Percentiles rank a stretch among this genome's conserved stretches.
These are phyloP conservation scores for Penicillium canescens DNA, from an alignment of 495 filamentous ascomycete genomes.

Conservation along the genomic window DNA sequence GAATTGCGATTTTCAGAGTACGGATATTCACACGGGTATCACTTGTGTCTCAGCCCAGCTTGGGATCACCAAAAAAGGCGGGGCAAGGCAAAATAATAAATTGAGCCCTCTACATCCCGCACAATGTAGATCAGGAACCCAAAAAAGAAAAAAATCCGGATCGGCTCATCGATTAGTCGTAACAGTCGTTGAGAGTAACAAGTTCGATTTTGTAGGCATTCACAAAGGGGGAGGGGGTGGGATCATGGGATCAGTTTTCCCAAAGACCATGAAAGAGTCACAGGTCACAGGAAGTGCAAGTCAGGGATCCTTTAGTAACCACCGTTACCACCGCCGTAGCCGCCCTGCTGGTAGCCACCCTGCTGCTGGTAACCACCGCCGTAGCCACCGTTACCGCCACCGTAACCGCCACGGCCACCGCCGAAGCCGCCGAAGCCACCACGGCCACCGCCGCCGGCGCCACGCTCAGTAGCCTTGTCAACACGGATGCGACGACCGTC, in stretches of 20 bases:
- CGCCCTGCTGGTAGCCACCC: constrained; percentile 6
- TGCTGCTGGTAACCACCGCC: constrained; percentile 5
- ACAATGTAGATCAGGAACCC: neutral
- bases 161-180: constrained; percentile 11
- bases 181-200: constrained; percentile 2
- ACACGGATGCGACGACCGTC: constrained; percentile 95
- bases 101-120: neutral
- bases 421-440: constrained; percentile 27
- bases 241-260: neutral
- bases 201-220: constrained; percentile 7
- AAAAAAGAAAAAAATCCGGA: neutral
- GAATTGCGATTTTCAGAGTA: too few relatives aligned
- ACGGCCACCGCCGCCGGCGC: constrained; percentile 41
- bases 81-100: too few relatives aligned
- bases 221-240: neutral
- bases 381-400: constrained; percentile 20
- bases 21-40: too few relatives aligned
- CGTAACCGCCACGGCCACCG: constrained; percentile 23
- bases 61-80: too few relatives aligned
- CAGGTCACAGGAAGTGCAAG: constrained; percentile 9
- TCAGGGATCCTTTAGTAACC: constrained; percentile 5
- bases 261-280: constrained; percentile 3
- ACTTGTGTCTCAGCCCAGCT: too few relatives aligned
- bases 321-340: constrained; percentile 8
- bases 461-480: constrained; percentile 87